phyloP scores from a whole-genome alignment of 1,139 yeast genomes.

The Pichia sp. region DNA sequence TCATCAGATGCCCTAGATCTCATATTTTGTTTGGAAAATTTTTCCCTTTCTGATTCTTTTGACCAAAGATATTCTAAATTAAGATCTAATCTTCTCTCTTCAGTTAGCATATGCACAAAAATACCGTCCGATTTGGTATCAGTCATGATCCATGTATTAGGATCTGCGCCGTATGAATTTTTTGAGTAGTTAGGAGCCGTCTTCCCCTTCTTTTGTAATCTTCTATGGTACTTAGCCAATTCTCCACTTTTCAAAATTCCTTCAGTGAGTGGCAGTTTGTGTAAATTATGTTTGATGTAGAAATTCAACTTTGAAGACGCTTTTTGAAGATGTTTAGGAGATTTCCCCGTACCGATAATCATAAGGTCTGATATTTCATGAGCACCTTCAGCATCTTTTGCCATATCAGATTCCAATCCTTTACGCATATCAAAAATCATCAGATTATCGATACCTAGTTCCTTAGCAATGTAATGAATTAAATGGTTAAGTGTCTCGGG shows the following conservation, averaged over 20 bases:
- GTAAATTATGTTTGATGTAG: slow-evolving; percentile 35
- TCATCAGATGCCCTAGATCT: slow-evolving; percentile 27
- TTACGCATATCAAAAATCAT: slow-evolving; percentile 47
- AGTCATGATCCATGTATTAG: slow-evolving; percentile 77
- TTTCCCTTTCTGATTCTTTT: slow-evolving; percentile 22
- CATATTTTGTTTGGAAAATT: slow-evolving; percentile 18
- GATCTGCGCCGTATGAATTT: slow-evolving; percentile 43
- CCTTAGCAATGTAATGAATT: slow-evolving; percentile 39
- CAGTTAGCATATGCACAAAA: slow-evolving; percentile 64
- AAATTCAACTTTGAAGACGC: slow-evolving; percentile 55
- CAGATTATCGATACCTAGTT: slow-evolving; percentile 60
- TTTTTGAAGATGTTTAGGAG: slow-evolving; percentile 65
- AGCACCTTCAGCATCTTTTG: slow-evolving; percentile 33
- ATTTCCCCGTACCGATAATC: slow-evolving; percentile 70
- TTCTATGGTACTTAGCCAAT: slow-evolving; percentile 49
- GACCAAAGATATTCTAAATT: slow-evolving; percentile 68
- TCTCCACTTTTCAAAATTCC: slow-evolving; percentile 62
- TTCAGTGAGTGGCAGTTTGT: slow-evolving; percentile 46
- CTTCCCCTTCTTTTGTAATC: slow-evolving; percentile 52
- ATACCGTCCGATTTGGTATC: slow-evolving; percentile 58
- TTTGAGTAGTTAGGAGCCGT: slow-evolving; percentile 45
- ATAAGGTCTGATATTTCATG: slow-evolving; percentile 40
- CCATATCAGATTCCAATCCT: slow-evolving; percentile 29
- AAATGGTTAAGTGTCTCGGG: slow-evolving; percentile 45
- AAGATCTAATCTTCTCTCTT: slow-evolving; percentile 55